Base-by-base conservation (phyloP, 352 stramenopile genomes). In the Phytophthora agathidicida region DNA sequence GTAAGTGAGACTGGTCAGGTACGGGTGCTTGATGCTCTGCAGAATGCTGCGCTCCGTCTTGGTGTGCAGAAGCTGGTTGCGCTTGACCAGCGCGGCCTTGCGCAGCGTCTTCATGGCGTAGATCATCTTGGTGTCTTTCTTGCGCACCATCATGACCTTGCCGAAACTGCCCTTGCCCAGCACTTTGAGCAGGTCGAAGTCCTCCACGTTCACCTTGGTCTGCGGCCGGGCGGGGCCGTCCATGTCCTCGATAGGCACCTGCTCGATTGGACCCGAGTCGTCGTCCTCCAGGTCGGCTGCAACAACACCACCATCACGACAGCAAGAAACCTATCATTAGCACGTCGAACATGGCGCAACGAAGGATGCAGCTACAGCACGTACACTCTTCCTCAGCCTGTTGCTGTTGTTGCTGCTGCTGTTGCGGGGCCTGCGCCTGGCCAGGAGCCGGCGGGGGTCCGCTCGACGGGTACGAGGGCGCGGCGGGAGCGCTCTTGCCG, bases 31-130 rank as follows among this genome's bases (percentile, higher is more conserved):
- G 62, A 97, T 96, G 65, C 88, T 94, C 69, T 97, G 89, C 46
- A 98, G 60, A 39, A 98, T 97, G 61, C 89, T 94, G 56, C 94
- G 86, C 73, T 98, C 94, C 26, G 93, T 98, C 73, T 93, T 94
- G 43, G 94, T 98, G 76, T 98, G 91, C 38, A 93, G 70, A 32
- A 98, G 66, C 77, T 98, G 93, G 67, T 98, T 97, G 39, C 93
- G 85, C 73, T 98, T 97, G 26, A 98, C 85, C 5, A 98, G 72
- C 17, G 86, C 78, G 3, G 83, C 82, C 76, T 98, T 98, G 65
- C 91, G 86, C 55, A 98, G 73, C 39, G 93, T 97, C 77, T 98
- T 98, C 85, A 98, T 97, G 35, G 95, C 95, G 71, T 96, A 98
- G 67, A 98, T 93, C 71, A 96, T 94, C 53, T 91, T 83, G 23